These are phyloP conservation scores for Phytophthora hibernalis DNA, from an alignment of 352 stramenopile species.

Conservation along the genomic window DNA sequence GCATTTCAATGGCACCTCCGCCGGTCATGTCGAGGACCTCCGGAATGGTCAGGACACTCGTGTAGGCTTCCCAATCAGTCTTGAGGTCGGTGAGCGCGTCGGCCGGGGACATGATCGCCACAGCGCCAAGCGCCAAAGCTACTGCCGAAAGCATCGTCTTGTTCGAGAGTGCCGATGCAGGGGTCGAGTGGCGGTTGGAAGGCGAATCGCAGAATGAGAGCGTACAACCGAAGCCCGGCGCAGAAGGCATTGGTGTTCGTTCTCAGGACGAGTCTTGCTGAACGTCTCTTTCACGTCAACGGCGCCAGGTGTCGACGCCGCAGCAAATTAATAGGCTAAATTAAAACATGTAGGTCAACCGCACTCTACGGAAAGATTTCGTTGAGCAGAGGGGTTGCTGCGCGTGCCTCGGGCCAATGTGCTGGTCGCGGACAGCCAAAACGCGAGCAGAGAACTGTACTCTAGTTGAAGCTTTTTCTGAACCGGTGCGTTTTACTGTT, in stretches of 20 bases:
- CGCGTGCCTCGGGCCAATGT: constrained; percentile 37
- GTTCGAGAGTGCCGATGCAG: constrained; percentile 1
- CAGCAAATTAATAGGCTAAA: constrained; percentile 12
- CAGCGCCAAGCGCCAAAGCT: constrained; percentile 10
- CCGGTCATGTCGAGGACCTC: constrained; percentile 41
- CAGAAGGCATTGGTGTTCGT: constrained; percentile 9
- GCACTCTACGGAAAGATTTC: constrained; percentile 43
- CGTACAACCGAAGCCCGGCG: background rate
- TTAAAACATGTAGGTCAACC: background rate
- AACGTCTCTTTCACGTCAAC: constrained; percentile 14
- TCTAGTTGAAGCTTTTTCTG: constrained; percentile 9
- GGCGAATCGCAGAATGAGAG: constrained; percentile 34
- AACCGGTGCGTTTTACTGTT: constrained; percentile 31
- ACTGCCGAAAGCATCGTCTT: constrained; percentile 25
- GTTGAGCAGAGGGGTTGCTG: background rate
- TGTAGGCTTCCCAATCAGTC: constrained; percentile 42
- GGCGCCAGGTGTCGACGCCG: background rate
- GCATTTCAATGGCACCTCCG: constrained; percentile 40
- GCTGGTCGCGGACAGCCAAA: constrained; percentile 14
- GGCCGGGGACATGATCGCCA: background rate
- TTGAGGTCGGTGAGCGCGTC: constrained; percentile 35
- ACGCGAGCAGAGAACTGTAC: constrained; percentile 20
- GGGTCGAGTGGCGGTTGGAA: constrained; percentile 3
- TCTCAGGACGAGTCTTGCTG: constrained; percentile 31
- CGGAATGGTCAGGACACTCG: constrained; percentile 31